Evolutionary conservation across 2,329 filamentous ascomycete species (phyloP), one percentile per base, ranked within the genome.

Genomic region (Fusarium veterinarium): DNA sequence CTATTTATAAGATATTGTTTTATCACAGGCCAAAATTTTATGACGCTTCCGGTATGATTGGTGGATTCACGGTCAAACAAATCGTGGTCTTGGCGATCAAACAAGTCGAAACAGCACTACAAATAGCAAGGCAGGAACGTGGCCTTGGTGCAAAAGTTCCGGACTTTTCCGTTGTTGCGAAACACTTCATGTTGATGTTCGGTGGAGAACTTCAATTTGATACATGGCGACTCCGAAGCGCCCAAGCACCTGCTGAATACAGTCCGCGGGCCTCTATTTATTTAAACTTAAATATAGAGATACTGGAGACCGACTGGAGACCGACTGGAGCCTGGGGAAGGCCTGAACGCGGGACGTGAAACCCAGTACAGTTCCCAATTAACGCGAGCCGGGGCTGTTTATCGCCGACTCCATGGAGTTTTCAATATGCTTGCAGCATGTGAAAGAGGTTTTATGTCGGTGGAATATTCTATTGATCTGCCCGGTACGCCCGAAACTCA

Each of bases 241-340:
- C 49, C 49, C 33, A 52, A 52, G 49, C 49, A 52, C 33, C 33
- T 38, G 33, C 49, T 52, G 19, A 28, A 52, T n/a, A 2, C 9
- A 28, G 49, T 13, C 49, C 33, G 23, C 23, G 49, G 49, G 49
- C 23, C 11, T 57, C 19, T 46, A 57, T 46, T 46, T 28, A 48
- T 25, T 57, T 25, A 57, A 57, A 57, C 53, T 57, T 28, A 48
- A 33, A 48, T 57, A 35, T 48, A 57, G 40, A 57, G 53, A 57
- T 25, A 13, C n/a, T 44, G 38, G 28, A 56, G 38, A 45, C 30
- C 28, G 17, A 37, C 17, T 46, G 40, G n/a, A 46, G 30, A 33
- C 30, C 28, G 17, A 37, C 17, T 46, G 40, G n/a, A 46, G 30
- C 33, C 30, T 30, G 8, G 19, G 14, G n/a, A 33, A 20, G 30